A percentile compares a stretch with the other conserved stretches of the same genome.
phyloP scores from a whole-genome alignment of 441 rosid species.

The Brassica hybrid region DNA sequence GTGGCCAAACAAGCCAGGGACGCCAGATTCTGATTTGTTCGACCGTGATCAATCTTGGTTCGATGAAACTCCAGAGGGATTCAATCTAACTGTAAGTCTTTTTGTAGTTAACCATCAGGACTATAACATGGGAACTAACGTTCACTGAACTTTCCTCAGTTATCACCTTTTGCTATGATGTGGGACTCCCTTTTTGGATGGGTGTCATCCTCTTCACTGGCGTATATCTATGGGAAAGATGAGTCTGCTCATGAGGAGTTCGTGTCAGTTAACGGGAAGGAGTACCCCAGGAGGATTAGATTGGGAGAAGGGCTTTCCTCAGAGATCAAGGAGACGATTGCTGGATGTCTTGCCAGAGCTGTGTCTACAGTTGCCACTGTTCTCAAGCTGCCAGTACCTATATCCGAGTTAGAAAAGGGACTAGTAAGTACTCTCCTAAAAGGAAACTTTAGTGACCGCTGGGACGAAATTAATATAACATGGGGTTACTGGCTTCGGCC shows the following conservation, averaged over 20 bases:
- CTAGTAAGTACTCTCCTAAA: constrained; percentile 51
- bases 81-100: constrained; percentile 69
- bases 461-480: too few relatives aligned
- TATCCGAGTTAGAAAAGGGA: constrained; percentile 83
- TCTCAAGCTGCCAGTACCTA: constrained; percentile 66
- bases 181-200: constrained; percentile 90
- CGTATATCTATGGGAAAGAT: constrained; percentile 84
- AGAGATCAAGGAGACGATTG: constrained; percentile 83
- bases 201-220: constrained; percentile 87
- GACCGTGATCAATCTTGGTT: constrained; percentile 86
- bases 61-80: constrained; percentile 88
- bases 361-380: constrained; percentile 71
- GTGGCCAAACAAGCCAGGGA: constrained; percentile 74
- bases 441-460: not conserved
- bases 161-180: constrained; percentile 88
- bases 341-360: constrained; percentile 82
- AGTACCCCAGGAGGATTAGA: constrained; percentile 62
- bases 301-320: constrained; percentile 74
- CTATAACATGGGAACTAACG: constrained; percentile 10
- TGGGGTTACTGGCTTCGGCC: too few relatives aligned
- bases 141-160: constrained; percentile 46
- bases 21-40: constrained; percentile 60
- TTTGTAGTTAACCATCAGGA: constrained; percentile 6
- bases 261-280: constrained; percentile 66
- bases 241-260: constrained; percentile 76